phyloP scores from a whole-genome alignment of 2,329 filamentous ascomycete species.

The Chaetomium globosum region DNA sequence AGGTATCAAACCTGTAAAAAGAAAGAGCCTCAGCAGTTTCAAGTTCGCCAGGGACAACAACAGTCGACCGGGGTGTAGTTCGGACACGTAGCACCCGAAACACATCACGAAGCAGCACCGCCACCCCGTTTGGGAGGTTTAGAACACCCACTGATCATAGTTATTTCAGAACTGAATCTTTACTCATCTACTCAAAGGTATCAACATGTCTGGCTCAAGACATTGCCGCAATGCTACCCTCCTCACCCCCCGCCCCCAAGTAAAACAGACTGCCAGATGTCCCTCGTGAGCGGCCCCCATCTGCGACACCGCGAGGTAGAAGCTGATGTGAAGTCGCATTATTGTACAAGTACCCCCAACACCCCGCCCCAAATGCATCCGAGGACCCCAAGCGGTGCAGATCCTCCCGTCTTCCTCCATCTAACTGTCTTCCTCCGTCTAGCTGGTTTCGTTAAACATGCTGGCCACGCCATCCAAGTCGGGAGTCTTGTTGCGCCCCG shows the following conservation, averaged over 20 bases:
- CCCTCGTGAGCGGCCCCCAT: background rate
- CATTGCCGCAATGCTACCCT: background rate
- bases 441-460: slow-evolving; percentile 47
- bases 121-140: background rate
- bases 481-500: slow-evolving; percentile 45
- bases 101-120: slow-evolving; percentile 3
- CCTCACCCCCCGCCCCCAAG: background rate
- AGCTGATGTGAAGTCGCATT: background rate
- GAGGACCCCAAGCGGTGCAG: background rate
- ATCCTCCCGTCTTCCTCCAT: background rate
- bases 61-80: no score
- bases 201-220: slow-evolving; percentile 3
- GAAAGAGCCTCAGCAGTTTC: slow-evolving; percentile 2
- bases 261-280: slow-evolving; percentile 9
- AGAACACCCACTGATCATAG: background rate
- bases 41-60: background rate
- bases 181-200: slow-evolving; percentile 17
- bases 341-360: slow-evolving; percentile 9
- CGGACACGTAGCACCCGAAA: slow-evolving; percentile 7
- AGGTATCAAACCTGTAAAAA: background rate
- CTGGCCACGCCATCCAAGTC: slow-evolving; percentile 60
- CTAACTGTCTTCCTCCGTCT: slow-evolving; percentile 32
- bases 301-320: background rate
- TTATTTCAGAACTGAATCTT: background rate
- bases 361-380: background rate